Percentiles rank a stretch among this genome's conserved stretches.
phyloP scores from a whole-genome alignment of 768 basidiomycete genomes.

The Kwoniella heveanensis region DNA sequence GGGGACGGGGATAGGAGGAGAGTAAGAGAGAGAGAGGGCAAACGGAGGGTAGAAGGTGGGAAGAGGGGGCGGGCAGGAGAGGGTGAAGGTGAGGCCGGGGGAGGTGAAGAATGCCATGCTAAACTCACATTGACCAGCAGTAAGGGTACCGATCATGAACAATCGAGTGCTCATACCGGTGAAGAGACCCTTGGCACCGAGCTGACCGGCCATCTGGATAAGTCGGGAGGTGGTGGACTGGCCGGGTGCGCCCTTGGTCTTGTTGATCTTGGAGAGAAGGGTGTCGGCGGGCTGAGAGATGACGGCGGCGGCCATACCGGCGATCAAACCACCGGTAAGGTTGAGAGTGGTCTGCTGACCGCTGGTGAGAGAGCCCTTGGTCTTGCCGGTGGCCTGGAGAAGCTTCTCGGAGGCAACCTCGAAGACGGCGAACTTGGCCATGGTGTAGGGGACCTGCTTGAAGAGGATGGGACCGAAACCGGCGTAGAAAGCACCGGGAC shows the following conservation, averaged over 20 bases:
- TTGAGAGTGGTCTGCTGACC: slow-evolving; percentile 65
- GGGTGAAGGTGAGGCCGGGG: neutral
- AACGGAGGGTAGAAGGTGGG: too few species aligned
- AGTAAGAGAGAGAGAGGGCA: too few species aligned
- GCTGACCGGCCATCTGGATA: slow-evolving; percentile 57
- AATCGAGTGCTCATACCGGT: slow-evolving; percentile 58
- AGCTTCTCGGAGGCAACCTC: slow-evolving; percentile 84
- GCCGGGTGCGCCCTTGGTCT: slow-evolving; percentile 62
- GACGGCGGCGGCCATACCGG: slow-evolving; percentile 87
- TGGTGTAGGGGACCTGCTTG: slow-evolving; percentile 90
- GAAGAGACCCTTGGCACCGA: slow-evolving; percentile 58
- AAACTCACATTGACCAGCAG: slow-evolving; percentile 58
- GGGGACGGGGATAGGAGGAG: too few species aligned
- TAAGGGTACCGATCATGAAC: slow-evolving; percentile 59
- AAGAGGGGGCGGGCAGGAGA: too few species aligned
- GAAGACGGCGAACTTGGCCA: slow-evolving; percentile 97
- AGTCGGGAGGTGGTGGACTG: slow-evolving; percentile 57
- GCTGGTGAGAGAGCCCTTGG: slow-evolving; percentile 69
- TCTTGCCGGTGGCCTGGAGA: slow-evolving; percentile 75
- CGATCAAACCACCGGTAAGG: slow-evolving; percentile 87
- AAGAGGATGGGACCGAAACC: slow-evolving; percentile 60
- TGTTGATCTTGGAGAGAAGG: slow-evolving; percentile 85
- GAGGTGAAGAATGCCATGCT: neutral
- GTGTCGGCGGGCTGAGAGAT: slow-evolving; percentile 97
- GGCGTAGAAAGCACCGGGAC: slow-evolving; percentile 59